These are phyloP conservation scores for Ogataea wickerhamii DNA, from an alignment of 805 yeast species.

Conservation along the genomic window DNA sequence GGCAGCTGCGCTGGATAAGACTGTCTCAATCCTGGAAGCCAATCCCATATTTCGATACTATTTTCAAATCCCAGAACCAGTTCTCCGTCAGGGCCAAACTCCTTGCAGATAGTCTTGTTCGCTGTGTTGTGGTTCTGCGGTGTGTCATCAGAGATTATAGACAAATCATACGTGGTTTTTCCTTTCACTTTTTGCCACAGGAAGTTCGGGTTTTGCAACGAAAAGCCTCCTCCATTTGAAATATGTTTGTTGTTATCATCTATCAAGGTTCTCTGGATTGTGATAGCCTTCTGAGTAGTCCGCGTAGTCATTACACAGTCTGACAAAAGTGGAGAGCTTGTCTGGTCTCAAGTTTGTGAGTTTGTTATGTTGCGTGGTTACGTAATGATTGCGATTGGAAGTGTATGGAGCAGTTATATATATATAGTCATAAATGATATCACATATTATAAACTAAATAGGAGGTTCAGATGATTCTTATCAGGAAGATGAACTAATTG, in stretches of 20 bases:
- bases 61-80: constrained; percentile 28
- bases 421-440: too few relatives aligned
- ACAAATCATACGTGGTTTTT: background rate
- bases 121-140: background rate
- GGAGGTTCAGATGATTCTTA: background rate
- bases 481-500: background rate
- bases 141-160: constrained; percentile 5
- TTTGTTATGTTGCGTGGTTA: too few relatives aligned
- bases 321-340: too few relatives aligned
- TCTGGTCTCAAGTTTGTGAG: too few relatives aligned
- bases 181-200: constrained; percentile 17
- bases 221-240: constrained; percentile 6
- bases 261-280: background rate
- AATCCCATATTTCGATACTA: constrained; percentile 39
- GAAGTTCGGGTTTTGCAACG: constrained; percentile 11
- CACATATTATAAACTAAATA: too few relatives aligned
- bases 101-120: constrained; percentile 14
- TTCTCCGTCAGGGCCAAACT: constrained; percentile 39
- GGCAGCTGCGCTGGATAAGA: constrained; percentile 13
- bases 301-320: background rate
- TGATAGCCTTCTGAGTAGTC: background rate
- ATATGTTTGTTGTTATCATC: background rate
- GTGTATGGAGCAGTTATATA: too few relatives aligned
- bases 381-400: too few relatives aligned
- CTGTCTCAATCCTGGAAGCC: constrained; percentile 21